Base-by-base conservation (phyloP, 805 yeast genomes). In the Spathaspora sp. region DNA sequence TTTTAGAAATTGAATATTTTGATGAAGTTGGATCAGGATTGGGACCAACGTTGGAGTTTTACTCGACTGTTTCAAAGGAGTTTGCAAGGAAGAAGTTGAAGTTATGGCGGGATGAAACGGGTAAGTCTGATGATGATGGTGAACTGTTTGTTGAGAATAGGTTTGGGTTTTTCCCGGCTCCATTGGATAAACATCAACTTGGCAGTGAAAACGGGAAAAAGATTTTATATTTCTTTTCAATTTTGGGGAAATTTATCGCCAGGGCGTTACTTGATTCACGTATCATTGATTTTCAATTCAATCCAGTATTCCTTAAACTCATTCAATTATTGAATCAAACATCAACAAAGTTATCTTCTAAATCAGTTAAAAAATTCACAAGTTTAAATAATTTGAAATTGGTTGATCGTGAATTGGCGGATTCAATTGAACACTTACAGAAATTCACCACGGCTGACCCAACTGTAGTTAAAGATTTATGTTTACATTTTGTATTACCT, bases 1-100 rank as follows among this genome's bases (percentile, higher is more conserved):
- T 88, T 4, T 69, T 93, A 19, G 98, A 93, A 60, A 84, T 94
- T 51, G 97, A 92, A 64, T 93, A 87, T 60, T 82, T 78, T 55
- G 91, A 86, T 57, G 99, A 93, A 65, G 97, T 79, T 6, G 99
- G 98, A n/a, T 86, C 97, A 0, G 99, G 99, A 0, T 70, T 91
- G 44, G 99, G 99, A 0, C 99, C 99, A 3, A 93, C 99, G 0
- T 73, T 92, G 56, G 99, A 93, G 67, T 93, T 94, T 62, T 93
- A 90, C 62, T 83, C 97, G 0, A 73, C 77, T 14, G 90, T 89
- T 1, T 90, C 97, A 0, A 81, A 76, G 51, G 91, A 85, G 55
- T 90, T 93, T 64, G 72, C 86, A 1, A 76, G 72, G 56, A 77
- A 75, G 48, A 75, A 75, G 26, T 67, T 85, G 46, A 68, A 67